Conservation (phyloP, 257 asterid genomes). For the Solanum tarijense region DNA sequence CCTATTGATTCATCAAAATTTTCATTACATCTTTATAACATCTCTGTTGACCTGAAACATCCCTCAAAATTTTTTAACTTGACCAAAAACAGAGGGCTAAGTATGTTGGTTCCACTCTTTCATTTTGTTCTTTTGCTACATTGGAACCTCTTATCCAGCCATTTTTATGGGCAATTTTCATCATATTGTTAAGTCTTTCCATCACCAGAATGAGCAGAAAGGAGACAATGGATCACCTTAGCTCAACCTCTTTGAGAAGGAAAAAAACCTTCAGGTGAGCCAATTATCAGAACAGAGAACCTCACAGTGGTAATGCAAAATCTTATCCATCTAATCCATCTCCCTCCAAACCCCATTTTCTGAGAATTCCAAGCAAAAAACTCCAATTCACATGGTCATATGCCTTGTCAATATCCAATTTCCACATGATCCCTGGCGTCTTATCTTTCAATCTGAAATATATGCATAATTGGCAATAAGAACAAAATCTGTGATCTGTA, state of each 20-base stretch:
- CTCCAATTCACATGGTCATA: not conserved
- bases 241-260: not conserved
- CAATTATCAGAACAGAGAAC: not conserved
- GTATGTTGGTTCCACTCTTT: not conserved
- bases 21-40: not conserved
- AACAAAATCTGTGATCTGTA: not conserved
- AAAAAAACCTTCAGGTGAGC: not conserved
- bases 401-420: not conserved
- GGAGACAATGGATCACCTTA: not conserved
- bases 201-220: not conserved
- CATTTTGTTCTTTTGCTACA: not conserved
- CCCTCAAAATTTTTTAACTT: not conserved
- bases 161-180: not conserved
- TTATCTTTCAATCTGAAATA: not conserved
- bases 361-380: not conserved
- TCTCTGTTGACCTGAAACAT: not conserved
- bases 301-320: not conserved
- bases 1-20: not conserved
- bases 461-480: not conserved
- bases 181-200: not conserved
- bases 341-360: not conserved
- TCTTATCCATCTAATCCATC: not conserved
- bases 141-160: not conserved
- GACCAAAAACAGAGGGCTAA: not conserved
- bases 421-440: not conserved